A percentile compares a stretch with the other conserved stretches of the same genome.
Evolutionary conservation across 2,329 filamentous ascomycete species (phyloP).

Genomic region (Zymoseptoria tritici): DNA sequence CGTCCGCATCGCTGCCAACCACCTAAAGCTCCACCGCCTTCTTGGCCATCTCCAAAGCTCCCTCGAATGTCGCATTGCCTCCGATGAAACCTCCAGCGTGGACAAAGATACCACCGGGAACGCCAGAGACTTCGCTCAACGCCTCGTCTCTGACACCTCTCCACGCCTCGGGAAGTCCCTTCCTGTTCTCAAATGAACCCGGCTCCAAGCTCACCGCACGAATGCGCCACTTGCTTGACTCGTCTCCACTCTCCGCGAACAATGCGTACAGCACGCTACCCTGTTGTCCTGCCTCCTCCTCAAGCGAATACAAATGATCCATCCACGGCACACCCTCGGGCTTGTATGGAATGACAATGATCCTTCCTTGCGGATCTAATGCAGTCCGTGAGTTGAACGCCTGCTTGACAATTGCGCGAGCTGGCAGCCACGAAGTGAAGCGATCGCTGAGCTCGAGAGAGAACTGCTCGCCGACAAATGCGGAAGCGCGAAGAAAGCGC

Average conservation of each 20-base stretch:
- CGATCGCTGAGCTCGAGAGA: conserved; percentile 71
- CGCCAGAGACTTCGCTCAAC: conserved; percentile 63
- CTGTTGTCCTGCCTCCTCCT: conserved; percentile 48
- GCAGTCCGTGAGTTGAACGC: conserved; percentile 62
- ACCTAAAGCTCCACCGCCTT: conserved; percentile 53
- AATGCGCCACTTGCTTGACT: conserved; percentile 82
- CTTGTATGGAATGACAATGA: conserved; percentile 60
- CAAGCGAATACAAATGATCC: conserved; percentile 86
- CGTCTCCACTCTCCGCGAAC: conserved; percentile 73
- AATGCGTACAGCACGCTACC: conserved; percentile 72
- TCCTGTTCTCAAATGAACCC: conserved; percentile 85
- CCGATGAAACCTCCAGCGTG: conserved; percentile 95
- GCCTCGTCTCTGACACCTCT: conserved; percentile 81
- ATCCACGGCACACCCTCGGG: conserved; percentile 86
- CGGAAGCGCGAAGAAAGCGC: conserved; percentile 69
- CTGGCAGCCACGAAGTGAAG: conserved; percentile 73
- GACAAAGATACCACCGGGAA: conserved; percentile 77
- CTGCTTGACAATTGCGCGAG: conserved; percentile 66
- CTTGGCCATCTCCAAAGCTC: conserved; percentile 75
- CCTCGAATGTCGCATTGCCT: conserved; percentile 85
- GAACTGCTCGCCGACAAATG: conserved; percentile 85
- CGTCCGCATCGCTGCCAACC: background rate
- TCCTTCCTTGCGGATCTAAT: conserved; percentile 67
- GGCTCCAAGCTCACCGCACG: conserved; percentile 81
- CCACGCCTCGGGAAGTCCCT: conserved; percentile 85